Evolutionary conservation across 2,329 filamentous ascomycete genomes (phyloP).

Genomic region (Ophiostoma perfectum): DNA sequence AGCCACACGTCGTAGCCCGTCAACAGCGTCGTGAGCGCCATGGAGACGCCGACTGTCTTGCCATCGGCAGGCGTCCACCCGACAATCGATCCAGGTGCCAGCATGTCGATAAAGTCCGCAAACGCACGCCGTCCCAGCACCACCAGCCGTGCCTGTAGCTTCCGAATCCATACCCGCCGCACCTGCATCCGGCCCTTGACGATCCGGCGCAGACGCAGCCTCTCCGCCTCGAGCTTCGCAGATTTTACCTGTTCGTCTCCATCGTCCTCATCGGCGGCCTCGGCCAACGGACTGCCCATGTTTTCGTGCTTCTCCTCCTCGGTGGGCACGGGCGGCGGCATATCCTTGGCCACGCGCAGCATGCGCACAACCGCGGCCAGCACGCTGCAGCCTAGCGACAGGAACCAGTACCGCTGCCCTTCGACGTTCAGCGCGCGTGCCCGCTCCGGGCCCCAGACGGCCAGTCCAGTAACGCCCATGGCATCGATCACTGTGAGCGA

Average conservation of each 20-base stretch:
- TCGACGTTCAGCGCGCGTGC: conserved; percentile 49
- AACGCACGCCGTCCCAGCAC: conserved; percentile 36
- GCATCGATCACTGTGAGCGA: conserved; percentile 56
- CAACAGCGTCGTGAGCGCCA: conserved; percentile 57
- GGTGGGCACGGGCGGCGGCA: conserved; percentile 34
- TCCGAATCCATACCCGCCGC: background rate
- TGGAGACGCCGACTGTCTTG: conserved; percentile 51
- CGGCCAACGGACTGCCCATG: conserved; percentile 24
- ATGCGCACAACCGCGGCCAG: conserved; percentile 34
- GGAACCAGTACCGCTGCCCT: conserved; percentile 66
- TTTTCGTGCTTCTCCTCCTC: conserved; percentile 25
- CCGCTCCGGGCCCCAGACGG: conserved; percentile 48
- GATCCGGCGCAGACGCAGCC: conserved; percentile 35
- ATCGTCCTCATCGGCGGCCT: conserved; percentile 21
- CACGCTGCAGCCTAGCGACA: conserved; percentile 51
- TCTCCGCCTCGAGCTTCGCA: conserved; percentile 28
- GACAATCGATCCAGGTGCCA: conserved; percentile 55
- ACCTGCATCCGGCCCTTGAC: conserved; percentile 32
- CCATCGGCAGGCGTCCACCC: conserved; percentile 54
- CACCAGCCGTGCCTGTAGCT: conserved; percentile 31
- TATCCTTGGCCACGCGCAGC: conserved; percentile 39
- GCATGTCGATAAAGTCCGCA: conserved; percentile 56
- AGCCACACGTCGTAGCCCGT: conserved; percentile 59
- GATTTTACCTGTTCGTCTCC: background rate
- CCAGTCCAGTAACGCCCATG: conserved; percentile 39